Evolutionary conservation across 2,329 filamentous ascomycete genomes (phyloP).

Genomic region (Apiospora arundinis): DNA sequence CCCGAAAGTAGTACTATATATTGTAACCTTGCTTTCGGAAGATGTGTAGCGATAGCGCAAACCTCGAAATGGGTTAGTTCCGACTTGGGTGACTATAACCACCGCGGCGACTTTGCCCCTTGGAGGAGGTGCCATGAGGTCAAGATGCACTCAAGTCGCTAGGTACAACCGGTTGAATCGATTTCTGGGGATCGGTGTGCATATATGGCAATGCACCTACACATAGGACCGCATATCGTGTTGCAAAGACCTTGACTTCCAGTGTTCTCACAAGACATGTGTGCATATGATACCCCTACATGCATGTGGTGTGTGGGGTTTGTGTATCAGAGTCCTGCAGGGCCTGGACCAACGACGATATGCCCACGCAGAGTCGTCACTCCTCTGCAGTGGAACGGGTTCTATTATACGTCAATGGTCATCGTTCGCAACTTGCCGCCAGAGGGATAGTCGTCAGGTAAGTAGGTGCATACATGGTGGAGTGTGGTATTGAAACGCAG

Average conservation of each 20-base stretch:
- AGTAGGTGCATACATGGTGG: neutral
- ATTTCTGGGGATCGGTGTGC: neutral
- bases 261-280: neutral
- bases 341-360: neutral
- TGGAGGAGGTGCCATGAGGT: neutral
- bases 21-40: neutral
- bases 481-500: neutral
- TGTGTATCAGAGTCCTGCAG: slow-evolving; percentile 8
- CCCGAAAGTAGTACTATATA: neutral
- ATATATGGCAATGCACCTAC: neutral
- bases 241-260: too few relatives aligned
- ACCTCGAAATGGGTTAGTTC: neutral
- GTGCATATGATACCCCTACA: neutral
- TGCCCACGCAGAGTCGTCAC: neutral
- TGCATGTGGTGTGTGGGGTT: neutral
- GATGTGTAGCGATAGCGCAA: neutral
- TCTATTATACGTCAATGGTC: neutral
- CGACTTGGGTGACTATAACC: neutral
- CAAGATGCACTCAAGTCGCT: neutral
- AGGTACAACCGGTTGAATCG: neutral
- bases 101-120: neutral
- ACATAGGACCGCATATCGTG: too few relatives aligned
- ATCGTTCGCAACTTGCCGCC: neutral
- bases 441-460: neutral
- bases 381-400: neutral